Conservation (phyloP, 2,329 filamentous ascomycete genomes). For the Monilinia fructigena region DNA sequence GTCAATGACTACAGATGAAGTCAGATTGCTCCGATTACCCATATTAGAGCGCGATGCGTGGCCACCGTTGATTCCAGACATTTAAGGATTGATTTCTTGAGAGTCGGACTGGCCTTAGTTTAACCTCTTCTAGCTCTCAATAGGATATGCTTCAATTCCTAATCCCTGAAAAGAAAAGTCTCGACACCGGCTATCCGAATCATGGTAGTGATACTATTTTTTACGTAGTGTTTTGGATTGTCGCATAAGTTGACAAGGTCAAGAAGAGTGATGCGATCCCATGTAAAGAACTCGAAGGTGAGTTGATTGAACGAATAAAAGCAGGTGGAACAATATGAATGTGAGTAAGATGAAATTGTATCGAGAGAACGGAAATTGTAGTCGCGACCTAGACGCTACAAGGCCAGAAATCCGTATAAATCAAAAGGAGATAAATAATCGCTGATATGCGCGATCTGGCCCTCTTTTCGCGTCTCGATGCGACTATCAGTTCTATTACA, state of each 20-base stretch:
- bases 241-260: background rate
- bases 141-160: background rate
- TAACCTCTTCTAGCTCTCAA: background rate
- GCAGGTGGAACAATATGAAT: background rate
- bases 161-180: background rate
- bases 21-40: background rate
- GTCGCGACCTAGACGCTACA: background rate
- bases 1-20: background rate
- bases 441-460: background rate
- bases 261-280: slow-evolving; percentile 5
- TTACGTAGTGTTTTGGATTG: background rate
- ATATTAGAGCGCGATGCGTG: background rate
- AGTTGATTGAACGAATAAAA: background rate
- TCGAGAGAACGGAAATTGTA: background rate
- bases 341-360: background rate
- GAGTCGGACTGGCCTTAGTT: background rate
- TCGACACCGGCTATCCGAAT: background rate
- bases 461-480: slow-evolving; percentile 13
- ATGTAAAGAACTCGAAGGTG: background rate
- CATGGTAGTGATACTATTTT: background rate
- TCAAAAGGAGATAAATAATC: background rate
- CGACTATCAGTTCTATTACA: background rate
- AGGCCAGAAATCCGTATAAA: background rate
- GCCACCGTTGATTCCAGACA: background rate
- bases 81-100: background rate